Conservation (phyloP, 106 monocot genomes). For the Alisma plantagoaquatica region DNA sequence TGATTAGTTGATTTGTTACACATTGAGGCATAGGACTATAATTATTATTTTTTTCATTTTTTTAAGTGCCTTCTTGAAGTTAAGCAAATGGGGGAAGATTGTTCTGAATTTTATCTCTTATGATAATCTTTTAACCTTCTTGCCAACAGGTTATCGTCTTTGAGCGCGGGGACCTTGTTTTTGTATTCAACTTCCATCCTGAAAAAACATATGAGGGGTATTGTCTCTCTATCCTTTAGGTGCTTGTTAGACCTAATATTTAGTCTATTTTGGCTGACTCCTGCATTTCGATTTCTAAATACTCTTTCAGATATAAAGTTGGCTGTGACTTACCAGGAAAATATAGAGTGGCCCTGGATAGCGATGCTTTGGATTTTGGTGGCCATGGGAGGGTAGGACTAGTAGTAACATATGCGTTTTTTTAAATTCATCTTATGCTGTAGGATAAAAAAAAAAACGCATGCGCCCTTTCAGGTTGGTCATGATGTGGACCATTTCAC, state of each 20-base stretch:
- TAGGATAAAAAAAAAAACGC: neutral
- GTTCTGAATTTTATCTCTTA: neutral
- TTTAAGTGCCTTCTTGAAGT: too few species aligned
- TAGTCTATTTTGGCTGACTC: too few species aligned
- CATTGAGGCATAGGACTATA: too few species aligned
- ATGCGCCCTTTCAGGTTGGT: slow-evolving; percentile 37
- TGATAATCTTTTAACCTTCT: neutral
- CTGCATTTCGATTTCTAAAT: neutral
- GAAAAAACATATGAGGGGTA: slow-evolving; percentile 85
- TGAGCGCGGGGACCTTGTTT: slow-evolving; percentile 85
- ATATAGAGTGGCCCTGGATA: slow-evolving; percentile 77
- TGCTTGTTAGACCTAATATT: neutral
- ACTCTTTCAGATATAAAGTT: slow-evolving; percentile 64
- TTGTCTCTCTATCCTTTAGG: neutral
- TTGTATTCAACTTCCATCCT: slow-evolving; percentile 97
- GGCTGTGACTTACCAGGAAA: slow-evolving; percentile 88
- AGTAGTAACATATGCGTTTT: neutral
- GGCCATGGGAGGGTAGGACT: slow-evolving; percentile 75
- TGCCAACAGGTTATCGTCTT: slow-evolving; percentile 74
- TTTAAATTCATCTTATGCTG: neutral
- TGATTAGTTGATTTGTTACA: too few species aligned
- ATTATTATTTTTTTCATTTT: too few species aligned
- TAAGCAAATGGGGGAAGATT: too few species aligned
- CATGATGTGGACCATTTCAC: slow-evolving; percentile 87
- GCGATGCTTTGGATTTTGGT: slow-evolving; percentile 83